A percentile compares a stretch with the other conserved stretches of the same genome.
These are phyloP conservation scores for Chlamydomonas sp. DNA, from an alignment of 139 green algal species.

Conservation along the genomic window DNA sequence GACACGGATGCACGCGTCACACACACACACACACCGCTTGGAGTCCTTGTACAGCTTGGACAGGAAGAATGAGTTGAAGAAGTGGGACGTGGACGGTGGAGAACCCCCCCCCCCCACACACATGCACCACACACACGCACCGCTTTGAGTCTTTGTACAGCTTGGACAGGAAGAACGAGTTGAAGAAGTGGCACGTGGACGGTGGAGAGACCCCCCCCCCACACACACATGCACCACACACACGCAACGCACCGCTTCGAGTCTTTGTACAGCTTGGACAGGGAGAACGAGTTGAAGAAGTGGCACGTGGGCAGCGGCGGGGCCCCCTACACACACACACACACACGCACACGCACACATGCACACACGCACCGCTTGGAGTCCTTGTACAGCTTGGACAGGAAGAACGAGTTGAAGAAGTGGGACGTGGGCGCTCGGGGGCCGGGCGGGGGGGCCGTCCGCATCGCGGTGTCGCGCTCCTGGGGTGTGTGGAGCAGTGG, in stretches of 20 bases:
- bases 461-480: conserved; percentile 12
- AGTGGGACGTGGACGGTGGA: neutral
- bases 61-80: conserved; percentile 19
- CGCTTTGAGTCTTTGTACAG: neutral
- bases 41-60: conserved; percentile 7
- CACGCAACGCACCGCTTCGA: neutral
- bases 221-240: neutral
- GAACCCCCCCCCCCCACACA: too few relatives aligned
- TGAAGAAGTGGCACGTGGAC: conserved; percentile 15
- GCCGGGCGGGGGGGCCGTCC: neutral
- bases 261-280: conserved; percentile 9
- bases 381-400: conserved; percentile 9
- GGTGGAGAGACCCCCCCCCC: too few relatives aligned
- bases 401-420: conserved; percentile 20
- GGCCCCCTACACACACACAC: too few relatives aligned
- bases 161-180: conserved; percentile 13
- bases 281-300: conserved; percentile 19
- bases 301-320: neutral
- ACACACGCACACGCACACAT: too few relatives aligned
- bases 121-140: too few relatives aligned
- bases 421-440: neutral
- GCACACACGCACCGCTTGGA: neutral
- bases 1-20: too few relatives aligned
- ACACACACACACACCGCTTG: neutral
- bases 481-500: neutral